Base-by-base conservation (phyloP, 331 rosid species). In the Erythrophleum ivorense region DNA sequence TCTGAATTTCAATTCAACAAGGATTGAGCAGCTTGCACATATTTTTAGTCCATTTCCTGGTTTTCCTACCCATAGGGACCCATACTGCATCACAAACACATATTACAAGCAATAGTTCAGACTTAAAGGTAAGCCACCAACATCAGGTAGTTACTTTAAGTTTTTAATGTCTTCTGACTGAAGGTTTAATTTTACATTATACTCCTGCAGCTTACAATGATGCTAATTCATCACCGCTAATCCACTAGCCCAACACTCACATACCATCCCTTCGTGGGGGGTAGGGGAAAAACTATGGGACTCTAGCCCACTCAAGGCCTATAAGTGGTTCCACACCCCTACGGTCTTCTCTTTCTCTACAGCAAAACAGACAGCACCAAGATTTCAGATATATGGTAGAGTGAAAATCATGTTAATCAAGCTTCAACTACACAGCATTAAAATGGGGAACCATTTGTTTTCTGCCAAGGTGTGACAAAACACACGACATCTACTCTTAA, bases 161-260 rank as follows among this genome's bases (percentile, higher is more conserved):
- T 67, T 68, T 19, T 34, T 45, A 45, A 79, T 10, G 43, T 74
- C 65, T 53, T 63, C 54, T 16, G 48, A 41, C 52, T 68, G 5
- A 36, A 36, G 5, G 40, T 36, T 36, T 19, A 43, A 75, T 36
- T 69, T 68, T 49, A 59, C 60, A 34, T 68, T 15, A 52, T 33
- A 31, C 66, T 18, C 19, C 24, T 34, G 66, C 43, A 8, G 77
- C 50, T 54, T 52, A 43, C 16, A 75, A 31, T 2, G 65, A 9
- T 5, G 59, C 18, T 5, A 46, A 57, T 24, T 73, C 41, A 78
- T 53, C 8, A 16, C 15, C 8, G 2, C 58, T 6, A 53, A 5
- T 53, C 21, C 15, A 53, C 1, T 53, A 53, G 58, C 21, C 14
- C 29, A 24, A 24, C 29, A 24, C 29, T 24, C 29, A 24, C 29